A percentile compares a stretch with the other conserved stretches of the same genome.
phyloP scores from a whole-genome alignment of 495 filamentous ascomycete genomes.

The Podospora conica region DNA sequence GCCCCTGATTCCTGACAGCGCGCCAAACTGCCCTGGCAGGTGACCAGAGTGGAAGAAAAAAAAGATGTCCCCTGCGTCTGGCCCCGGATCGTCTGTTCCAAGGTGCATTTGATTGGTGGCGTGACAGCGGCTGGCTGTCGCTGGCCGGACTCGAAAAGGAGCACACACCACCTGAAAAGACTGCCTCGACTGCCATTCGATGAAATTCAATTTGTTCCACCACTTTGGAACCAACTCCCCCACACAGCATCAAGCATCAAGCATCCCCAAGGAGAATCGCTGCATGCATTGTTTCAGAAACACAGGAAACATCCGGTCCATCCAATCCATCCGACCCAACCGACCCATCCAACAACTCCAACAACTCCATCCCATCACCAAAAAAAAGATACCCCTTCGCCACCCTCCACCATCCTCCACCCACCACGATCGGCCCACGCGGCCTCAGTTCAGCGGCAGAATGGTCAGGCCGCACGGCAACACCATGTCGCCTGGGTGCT shows the following conservation, averaged over 20 bases:
- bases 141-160: background rate
- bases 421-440: background rate
- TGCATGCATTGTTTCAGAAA: background rate
- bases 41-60: background rate
- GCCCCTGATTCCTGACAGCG: background rate
- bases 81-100: background rate
- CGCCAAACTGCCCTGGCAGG: background rate
- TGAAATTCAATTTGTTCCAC: background rate
- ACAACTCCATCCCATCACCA: too few species aligned
- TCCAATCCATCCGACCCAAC: background rate
- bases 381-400: background rate
- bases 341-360: background rate
- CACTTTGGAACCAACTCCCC: background rate
- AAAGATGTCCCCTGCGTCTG: background rate
- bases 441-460: slow-evolving; percentile 21
- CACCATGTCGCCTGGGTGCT: slow-evolving; percentile 20
- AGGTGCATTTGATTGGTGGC: background rate
- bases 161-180: too few species aligned
- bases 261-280: background rate
- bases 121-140: slow-evolving; percentile 2
- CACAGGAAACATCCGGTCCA: background rate
- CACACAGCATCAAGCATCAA: background rate
- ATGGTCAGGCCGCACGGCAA: slow-evolving; percentile 26
- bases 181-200: background rate
- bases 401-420: background rate